phyloP scores from a whole-genome alignment of 495 filamentous ascomycete genomes.

The Hypoxylon intermedium region DNA sequence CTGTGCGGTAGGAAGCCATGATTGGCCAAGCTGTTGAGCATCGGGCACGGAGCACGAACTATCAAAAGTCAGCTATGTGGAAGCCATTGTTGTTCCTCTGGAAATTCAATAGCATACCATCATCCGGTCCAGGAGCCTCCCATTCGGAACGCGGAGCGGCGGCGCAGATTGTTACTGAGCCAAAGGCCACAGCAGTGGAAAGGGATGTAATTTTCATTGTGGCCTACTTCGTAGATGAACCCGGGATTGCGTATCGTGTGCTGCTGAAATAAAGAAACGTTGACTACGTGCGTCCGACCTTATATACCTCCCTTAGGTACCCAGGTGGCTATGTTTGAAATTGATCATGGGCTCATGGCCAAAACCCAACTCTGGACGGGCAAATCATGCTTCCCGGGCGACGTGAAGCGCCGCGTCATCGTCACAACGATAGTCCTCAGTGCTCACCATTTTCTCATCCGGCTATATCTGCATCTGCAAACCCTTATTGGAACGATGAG shows the following conservation, averaged over 20 bases:
- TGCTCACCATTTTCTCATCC: slow-evolving; percentile 3
- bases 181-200: slow-evolving; percentile 18
- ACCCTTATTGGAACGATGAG: neutral
- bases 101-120: slow-evolving; percentile 34
- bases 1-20: slow-evolving; percentile 47
- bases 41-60: slow-evolving; percentile 49
- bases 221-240: neutral
- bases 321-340: too few relatives aligned
- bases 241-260: neutral
- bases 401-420: neutral
- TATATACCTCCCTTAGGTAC: too few relatives aligned
- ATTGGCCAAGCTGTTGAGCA: slow-evolving; percentile 51
- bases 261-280: too few relatives aligned
- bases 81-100: slow-evolving; percentile 14
- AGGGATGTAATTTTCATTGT: slow-evolving; percentile 33
- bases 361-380: too few relatives aligned
- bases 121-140: slow-evolving; percentile 14
- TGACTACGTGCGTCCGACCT: too few relatives aligned
- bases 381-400: too few relatives aligned
- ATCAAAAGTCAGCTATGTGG: slow-evolving; percentile 14
- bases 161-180: slow-evolving; percentile 6
- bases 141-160: slow-evolving; percentile 7
- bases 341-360: too few relatives aligned
- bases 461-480: neutral
- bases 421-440: neutral